Evolutionary conservation across 306 rosid genomes (phyloP).

Genomic region (Delonix regia): DNA sequence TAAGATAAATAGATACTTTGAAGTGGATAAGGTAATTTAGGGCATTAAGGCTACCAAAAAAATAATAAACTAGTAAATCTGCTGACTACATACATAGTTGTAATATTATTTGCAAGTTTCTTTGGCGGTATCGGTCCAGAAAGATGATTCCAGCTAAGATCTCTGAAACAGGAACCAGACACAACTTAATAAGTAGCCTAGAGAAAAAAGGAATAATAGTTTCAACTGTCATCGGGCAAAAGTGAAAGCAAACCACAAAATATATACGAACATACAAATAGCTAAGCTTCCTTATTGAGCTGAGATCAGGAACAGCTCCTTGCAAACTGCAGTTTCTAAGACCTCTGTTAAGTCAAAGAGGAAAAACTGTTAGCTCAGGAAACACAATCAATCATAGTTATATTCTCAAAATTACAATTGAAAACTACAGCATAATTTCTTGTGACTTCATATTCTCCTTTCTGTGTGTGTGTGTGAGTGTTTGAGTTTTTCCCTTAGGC

Average conservation of each 20-base stretch:
- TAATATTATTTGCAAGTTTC: conserved; percentile 64
- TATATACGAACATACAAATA: conserved; percentile 69
- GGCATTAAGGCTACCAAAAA: conserved; percentile 10
- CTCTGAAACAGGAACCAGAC: conserved; percentile 58
- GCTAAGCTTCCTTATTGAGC: conserved; percentile 54
- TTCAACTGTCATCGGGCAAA: conserved; percentile 4
- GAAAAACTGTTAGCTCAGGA: conserved; percentile 34
- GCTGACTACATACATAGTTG: conserved; percentile 67
- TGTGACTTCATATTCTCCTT: conserved; percentile 14
- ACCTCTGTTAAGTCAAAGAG: conserved; percentile 65
- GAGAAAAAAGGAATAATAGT: conserved; percentile 16
- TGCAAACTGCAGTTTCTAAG: conserved; percentile 82
- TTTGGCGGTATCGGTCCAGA: conserved; percentile 62
- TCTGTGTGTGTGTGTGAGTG: no score
- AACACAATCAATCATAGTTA: not conserved
- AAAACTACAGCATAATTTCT: not conserved
- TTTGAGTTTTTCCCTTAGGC: not conserved
- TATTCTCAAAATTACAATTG: conserved; percentile 19
- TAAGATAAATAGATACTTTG: conserved; percentile 21
- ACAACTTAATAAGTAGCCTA: conserved; percentile 29
- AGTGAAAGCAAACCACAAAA: conserved; percentile 21
- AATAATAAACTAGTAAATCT: conserved; percentile 11
- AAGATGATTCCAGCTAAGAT: conserved; percentile 78
- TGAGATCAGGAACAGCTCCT: conserved; percentile 82
- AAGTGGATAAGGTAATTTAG: conserved; percentile 27